phyloP scores from a whole-genome alignment of 1,139 yeast species.

The Taiozyma sp. region DNA sequence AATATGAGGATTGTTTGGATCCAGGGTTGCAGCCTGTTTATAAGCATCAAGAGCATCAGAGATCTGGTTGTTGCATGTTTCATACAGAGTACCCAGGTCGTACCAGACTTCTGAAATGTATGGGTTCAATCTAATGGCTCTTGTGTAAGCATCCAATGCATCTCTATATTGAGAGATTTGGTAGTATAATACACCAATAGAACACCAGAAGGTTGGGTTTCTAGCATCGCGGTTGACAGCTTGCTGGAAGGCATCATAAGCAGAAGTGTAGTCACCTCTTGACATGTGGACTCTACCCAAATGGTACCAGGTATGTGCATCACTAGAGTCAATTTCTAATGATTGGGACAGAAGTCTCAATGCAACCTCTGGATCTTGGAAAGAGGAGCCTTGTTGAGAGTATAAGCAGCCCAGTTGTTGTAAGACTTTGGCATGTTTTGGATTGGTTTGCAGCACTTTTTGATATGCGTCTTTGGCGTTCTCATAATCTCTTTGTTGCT shows the following conservation, averaged over 20 bases:
- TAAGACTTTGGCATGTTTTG: conserved; percentile 91
- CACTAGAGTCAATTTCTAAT: conserved; percentile 81
- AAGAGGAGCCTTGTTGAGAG: conserved; percentile 71
- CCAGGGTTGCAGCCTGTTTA: conserved; percentile 91
- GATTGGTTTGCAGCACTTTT: conserved; percentile 82
- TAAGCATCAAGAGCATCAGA: conserved; percentile 96
- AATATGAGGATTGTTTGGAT: conserved; percentile 92
- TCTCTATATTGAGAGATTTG: conserved; percentile 95
- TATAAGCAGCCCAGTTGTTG: conserved; percentile 95
- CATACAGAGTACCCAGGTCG: conserved; percentile 93
- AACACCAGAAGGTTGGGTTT: conserved; percentile 98
- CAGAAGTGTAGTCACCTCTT: conserved; percentile 89
- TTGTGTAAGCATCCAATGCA: conserved; percentile 94
- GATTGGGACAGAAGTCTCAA: conserved; percentile 79
- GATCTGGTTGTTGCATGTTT: conserved; percentile 93
- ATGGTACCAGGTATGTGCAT: conserved; percentile 97
- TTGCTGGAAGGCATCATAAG: conserved; percentile 97
- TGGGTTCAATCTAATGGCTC: conserved; percentile 94
- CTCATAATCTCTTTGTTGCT: conserved; percentile 86
- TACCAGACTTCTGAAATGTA: conserved; percentile 98
- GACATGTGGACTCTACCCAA: conserved; percentile 97
- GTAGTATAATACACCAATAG: conserved; percentile 93
- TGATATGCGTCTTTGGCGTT: conserved; percentile 96
- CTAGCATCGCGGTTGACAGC: conserved; percentile 96
- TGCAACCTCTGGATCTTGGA: conserved; percentile 82